Evolutionary conservation across 2,329 filamentous ascomycete genomes (phyloP), one percentile per base, ranked within the genome.

Genomic region (Epichloe scottii): DNA sequence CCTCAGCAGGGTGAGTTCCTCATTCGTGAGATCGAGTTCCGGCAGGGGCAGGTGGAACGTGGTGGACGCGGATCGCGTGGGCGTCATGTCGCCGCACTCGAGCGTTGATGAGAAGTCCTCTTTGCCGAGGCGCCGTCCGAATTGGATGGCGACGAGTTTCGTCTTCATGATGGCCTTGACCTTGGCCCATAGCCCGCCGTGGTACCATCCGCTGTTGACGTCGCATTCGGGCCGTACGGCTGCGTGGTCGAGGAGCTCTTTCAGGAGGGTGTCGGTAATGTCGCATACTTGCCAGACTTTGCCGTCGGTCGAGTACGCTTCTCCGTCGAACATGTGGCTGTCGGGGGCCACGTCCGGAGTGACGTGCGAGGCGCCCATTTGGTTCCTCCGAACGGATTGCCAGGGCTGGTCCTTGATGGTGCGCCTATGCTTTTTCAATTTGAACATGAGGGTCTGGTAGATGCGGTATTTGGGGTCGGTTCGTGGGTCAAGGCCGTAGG

Each of bases 281-380:
- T 98, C 93, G 69, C 89, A 95, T 26, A 94, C 78, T 71, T 97
- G 93, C 85, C 89, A 98, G 47, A 93, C 84, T 60, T 93, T 93
- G 39, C 89, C 89, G 60, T 95, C 89, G 1, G 79, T 78, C 15
- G 81, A 80, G 50, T 91, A 80, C 2, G 76, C 77, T 53, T 81
- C 74, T 45, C 91, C 91, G 54, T 94, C 88, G 66, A 96, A 97
- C 1, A 91, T 72, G 65, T 97, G 90, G 49, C 75, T 83, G 33
- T 71, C 64, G 19, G 66, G 67, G 35, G 69, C 63, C 23, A 69
- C 68, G 43, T 69, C 68, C 10, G 65, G 57, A 35, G 67, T 64
- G 51, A 64, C 66, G 19, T 67, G 70, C 6, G 68, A 61, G 30
- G 70, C 68, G 14, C 65, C 67, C 54, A 68, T 60, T 39, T 66